Evolutionary conservation across 202 grass and related monocot genomes (phyloP), one percentile per base, ranked within the genome.

Genomic region (Bolboschoenoplectus hybrid): DNA sequence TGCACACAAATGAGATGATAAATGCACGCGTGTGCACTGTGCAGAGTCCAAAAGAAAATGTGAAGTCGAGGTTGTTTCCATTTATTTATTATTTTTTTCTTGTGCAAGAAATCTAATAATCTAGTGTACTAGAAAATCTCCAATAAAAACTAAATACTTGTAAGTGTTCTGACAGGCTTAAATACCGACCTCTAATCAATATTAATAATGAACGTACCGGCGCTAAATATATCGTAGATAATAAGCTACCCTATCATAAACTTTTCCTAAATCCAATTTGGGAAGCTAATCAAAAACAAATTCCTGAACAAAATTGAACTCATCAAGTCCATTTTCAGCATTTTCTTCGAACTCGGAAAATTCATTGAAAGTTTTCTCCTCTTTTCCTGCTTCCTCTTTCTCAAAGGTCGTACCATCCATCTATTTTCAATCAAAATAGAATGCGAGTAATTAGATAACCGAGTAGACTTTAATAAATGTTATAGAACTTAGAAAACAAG

Each of bases 261-360:
- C 9, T 12, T 50, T 32, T 34, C 4, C 12, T 34, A 50, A 34
- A 34, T 35, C 26, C 9, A 34, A 4, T 19, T 35, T 32, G 2
- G 3, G 63, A 9, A 67, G 11, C 63, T 84, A 84, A 84, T 71
- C 46, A 14, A 71, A 84, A 84, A 68, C 64, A 84, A 84, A 84
- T 84, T 84, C 82, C 41, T 63, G 64, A 0, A 56, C 35, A 40
- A 39, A 84, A 57, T 70, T 47, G 58, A 35, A 82, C 39, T 65
- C 39, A 63, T 82, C 38, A 1, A 34, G 58, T 65, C 55, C 79
- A 46, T 82, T 82, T 32, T 63, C 79, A 3, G 17, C 58, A 63
- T 82, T 65, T 49, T 65, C 79, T 49, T 82, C 79, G 47, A 64
- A 81, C 57, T 81, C 57, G 1, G 53, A 56, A 82, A 82, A 82